A percentile compares a stretch with the other conserved stretches of the same genome.
These are phyloP conservation scores for Artemisia tridentata DNA, from an alignment of 129 eudicot species.

Conservation along the genomic window DNA sequence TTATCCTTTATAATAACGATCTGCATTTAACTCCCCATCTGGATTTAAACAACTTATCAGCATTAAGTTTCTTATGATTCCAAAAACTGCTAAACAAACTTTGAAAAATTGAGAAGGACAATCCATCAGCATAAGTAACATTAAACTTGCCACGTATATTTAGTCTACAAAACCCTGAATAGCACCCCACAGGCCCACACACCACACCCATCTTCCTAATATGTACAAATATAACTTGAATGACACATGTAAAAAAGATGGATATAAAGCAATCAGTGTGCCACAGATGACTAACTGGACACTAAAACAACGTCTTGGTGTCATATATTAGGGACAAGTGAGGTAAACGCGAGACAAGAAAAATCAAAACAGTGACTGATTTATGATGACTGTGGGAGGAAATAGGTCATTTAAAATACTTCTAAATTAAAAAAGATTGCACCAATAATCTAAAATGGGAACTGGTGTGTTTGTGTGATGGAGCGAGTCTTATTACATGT, in stretches of 20 bases:
- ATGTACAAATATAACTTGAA: too few relatives aligned
- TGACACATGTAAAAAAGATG: background rate
- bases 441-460: conserved; percentile 1
- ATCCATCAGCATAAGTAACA: background rate
- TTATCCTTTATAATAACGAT: conserved; percentile 1
- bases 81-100: conserved; percentile 9
- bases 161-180: background rate
- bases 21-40: background rate
- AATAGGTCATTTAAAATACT: too few relatives aligned
- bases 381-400: too few relatives aligned
- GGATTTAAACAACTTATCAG: background rate
- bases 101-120: background rate
- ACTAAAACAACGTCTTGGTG: background rate
- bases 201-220: background rate
- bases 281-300: background rate
- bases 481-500: conserved; percentile 6
- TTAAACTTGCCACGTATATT: background rate
- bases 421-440: too few relatives aligned
- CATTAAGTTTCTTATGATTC: conserved; percentile 11
- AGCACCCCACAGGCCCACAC: background rate
- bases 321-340: background rate
- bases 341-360: background rate
- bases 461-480: conserved; percentile 6
- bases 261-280: background rate
- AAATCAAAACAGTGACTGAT: too few relatives aligned